Evolutionary conservation across 495 filamentous ascomycete species (phyloP).

Genomic region (Lophiotrema nucula): DNA sequence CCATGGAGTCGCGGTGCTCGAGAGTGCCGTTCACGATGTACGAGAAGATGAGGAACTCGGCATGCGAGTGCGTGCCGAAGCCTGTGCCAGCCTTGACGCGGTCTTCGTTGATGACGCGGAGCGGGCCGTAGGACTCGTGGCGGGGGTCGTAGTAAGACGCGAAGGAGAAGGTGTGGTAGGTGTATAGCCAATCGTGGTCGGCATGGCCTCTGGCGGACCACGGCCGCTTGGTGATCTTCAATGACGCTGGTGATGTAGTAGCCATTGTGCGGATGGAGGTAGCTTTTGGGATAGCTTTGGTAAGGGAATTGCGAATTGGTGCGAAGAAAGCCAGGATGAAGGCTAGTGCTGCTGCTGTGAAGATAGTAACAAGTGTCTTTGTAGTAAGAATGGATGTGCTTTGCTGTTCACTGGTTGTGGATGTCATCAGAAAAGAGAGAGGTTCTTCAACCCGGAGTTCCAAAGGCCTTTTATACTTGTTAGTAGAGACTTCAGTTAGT

Average conservation of each 20-base stretch:
- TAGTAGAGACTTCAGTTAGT: background rate
- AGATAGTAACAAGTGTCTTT: conserved; percentile 15
- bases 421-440: conserved; percentile 24
- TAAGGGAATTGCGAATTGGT: conserved; percentile 30
- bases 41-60: conserved; percentile 79
- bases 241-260: conserved; percentile 13
- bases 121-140: conserved; percentile 62
- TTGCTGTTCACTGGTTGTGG: conserved; percentile 14
- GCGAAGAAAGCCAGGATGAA: conserved; percentile 42
- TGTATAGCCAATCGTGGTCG: conserved; percentile 81
- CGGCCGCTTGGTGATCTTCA: conserved; percentile 43
- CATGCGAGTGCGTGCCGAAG: conserved; percentile 78
- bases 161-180: conserved; percentile 80
- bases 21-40: conserved; percentile 78
- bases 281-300: conserved; percentile 16
- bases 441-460: background rate
- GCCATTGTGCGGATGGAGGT: conserved; percentile 34
- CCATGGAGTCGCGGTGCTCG: conserved; percentile 77
- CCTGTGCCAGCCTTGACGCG: conserved; percentile 65
- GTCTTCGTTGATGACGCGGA: conserved; percentile 83
- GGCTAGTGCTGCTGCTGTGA: conserved; percentile 27
- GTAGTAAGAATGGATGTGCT: background rate
- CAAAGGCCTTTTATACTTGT: conserved; percentile 7
- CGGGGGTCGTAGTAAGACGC: conserved; percentile 67
- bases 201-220: conserved; percentile 63